A percentile compares a stretch with the other conserved stretches of the same genome.
phyloP scores from a whole-genome alignment of 1,284 basidiomycete genomes.

The Calocybe gambosa region DNA sequence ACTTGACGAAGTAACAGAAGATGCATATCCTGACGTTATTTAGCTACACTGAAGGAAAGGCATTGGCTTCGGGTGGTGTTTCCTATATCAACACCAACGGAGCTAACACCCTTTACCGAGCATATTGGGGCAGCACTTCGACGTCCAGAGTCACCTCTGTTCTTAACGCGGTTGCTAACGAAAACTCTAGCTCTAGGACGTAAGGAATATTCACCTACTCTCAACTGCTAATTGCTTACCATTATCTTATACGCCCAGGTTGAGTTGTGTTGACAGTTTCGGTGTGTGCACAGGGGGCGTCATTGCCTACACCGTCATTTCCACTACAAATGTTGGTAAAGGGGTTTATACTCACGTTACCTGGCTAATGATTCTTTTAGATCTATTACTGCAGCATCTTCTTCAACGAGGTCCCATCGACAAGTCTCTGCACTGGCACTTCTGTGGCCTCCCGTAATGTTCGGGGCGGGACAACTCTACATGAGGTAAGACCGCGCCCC shows the following conservation, averaged over 20 bases:
- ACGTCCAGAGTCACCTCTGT: slow-evolving; percentile 25
- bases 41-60: slow-evolving; percentile 32
- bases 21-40: neutral
- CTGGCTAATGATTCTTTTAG: slow-evolving; percentile 14
- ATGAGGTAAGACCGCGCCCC: slow-evolving; percentile 25
- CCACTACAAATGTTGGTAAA: slow-evolving; percentile 30
- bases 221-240: neutral
- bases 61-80: slow-evolving; percentile 23
- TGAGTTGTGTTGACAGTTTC: slow-evolving; percentile 28
- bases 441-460: slow-evolving; percentile 32
- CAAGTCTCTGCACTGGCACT: slow-evolving; percentile 30
- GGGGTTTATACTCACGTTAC: neutral
- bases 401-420: slow-evolving; percentile 31
- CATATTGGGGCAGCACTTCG: slow-evolving; percentile 30
- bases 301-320: slow-evolving; percentile 33
- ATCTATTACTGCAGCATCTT: slow-evolving; percentile 37
- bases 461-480: slow-evolving; percentile 34
- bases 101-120: slow-evolving; percentile 26
- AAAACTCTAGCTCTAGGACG: slow-evolving; percentile 29
- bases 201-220: slow-evolving; percentile 11
- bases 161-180: slow-evolving; percentile 27
- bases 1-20: neutral
- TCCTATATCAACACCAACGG: slow-evolving; percentile 28
- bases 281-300: slow-evolving; percentile 29
- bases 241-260: slow-evolving; percentile 16